These are phyloP conservation scores for Annulohypoxylon maeteangense DNA, from an alignment of 495 filamentous ascomycete species.

Conservation along the genomic window DNA sequence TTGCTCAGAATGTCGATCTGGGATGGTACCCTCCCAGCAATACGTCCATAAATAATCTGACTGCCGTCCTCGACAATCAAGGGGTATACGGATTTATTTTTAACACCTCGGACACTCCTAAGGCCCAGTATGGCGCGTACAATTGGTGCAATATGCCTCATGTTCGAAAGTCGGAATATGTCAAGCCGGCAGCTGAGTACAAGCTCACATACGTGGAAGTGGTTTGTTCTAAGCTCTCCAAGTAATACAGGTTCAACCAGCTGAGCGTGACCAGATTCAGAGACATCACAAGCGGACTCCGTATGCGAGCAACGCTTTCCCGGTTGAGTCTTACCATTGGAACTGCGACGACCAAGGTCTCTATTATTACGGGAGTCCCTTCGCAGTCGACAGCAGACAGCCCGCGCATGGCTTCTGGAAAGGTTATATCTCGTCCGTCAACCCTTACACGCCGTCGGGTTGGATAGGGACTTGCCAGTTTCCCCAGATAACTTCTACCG, in stretches of 20 bases:
- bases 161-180: constrained; percentile 68
- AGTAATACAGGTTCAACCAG: not conserved
- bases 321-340: constrained; percentile 72
- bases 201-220: constrained; percentile 74
- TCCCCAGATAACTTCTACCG: constrained; percentile 73
- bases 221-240: constrained; percentile 48
- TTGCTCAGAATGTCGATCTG: constrained; percentile 53
- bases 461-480: constrained; percentile 75
- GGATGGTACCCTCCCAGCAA: constrained; percentile 68
- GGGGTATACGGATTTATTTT: constrained; percentile 74
- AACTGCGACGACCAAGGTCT: constrained; percentile 69
- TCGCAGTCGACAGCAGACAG: constrained; percentile 48
- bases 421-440: constrained; percentile 62
- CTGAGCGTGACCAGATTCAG: constrained; percentile 62
- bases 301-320: constrained; percentile 74
- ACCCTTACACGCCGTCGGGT: constrained; percentile 67
- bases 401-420: constrained; percentile 66
- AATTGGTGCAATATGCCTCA: constrained; percentile 85
- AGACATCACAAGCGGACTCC: constrained; percentile 80
- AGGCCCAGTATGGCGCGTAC: constrained; percentile 64
- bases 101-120: constrained; percentile 64
- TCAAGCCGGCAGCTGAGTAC: constrained; percentile 58
- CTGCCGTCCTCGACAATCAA: constrained; percentile 57
- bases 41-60: constrained; percentile 67
- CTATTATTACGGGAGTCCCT: constrained; percentile 68